A percentile compares a stretch with the other conserved stretches of the same genome.
Evolutionary conservation across 2,329 filamentous ascomycete species (phyloP).

Genomic region (Venturia asperata): DNA sequence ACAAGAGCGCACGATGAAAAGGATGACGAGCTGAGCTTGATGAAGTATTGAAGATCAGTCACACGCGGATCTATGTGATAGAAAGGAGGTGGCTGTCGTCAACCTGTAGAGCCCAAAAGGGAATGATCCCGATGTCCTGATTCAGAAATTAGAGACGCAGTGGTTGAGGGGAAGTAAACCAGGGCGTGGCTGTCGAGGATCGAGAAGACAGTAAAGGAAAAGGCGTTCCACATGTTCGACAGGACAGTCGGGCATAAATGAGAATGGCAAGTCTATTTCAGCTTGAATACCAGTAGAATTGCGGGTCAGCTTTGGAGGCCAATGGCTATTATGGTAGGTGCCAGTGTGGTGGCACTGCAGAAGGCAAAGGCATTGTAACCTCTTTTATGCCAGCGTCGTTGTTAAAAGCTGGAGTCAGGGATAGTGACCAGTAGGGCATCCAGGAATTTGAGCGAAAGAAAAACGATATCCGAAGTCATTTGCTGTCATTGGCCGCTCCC

Average conservation of each 20-base stretch:
- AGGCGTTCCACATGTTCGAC: not conserved
- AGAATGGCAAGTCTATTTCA: not conserved
- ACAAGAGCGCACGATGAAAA: not conserved
- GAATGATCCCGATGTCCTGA: not conserved
- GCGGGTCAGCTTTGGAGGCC: not conserved
- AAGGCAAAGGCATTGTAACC: not conserved
- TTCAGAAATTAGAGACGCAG: not conserved
- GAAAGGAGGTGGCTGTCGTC: constrained; percentile 12
- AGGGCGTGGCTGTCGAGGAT: not conserved
- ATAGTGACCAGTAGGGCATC: not conserved
- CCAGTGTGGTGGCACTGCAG: constrained; percentile 13
- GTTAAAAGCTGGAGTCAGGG: constrained; percentile 12
- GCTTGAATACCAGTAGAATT: not conserved
- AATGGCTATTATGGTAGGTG: constrained; percentile 4
- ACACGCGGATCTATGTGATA: not conserved
- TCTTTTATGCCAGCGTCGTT: not conserved
- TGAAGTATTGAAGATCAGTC: too few species aligned
- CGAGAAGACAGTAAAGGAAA: not conserved
- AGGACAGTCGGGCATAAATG: not conserved
- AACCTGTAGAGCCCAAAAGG: not conserved
- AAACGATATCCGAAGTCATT: constrained; percentile 12
- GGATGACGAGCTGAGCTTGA: not conserved
- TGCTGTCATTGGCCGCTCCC: constrained; percentile 6
- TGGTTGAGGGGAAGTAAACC: not conserved
- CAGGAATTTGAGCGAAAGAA: constrained; percentile 1